phyloP scores from a whole-genome alignment of 495 filamentous ascomycete genomes.

The Wilcoxina mikolae region DNA sequence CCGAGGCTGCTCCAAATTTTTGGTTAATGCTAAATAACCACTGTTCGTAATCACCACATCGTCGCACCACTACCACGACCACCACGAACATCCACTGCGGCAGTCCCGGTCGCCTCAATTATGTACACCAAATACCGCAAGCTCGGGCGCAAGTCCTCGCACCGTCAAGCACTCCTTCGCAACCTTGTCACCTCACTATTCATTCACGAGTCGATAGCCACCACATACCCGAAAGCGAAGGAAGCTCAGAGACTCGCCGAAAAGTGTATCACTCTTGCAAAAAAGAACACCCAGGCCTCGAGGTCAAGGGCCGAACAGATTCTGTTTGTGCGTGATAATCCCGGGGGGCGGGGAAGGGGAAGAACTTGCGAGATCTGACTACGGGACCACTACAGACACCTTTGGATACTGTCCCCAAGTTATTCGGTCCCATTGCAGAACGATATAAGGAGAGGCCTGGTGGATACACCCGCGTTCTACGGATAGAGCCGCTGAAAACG shows the following conservation, averaged over 20 bases:
- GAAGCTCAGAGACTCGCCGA: slow-evolving; percentile 88
- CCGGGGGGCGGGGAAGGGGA: neutral
- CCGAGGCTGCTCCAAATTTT: no score
- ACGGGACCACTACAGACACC: slow-evolving; percentile 37
- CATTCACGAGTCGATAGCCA: slow-evolving; percentile 78
- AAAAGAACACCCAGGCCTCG: slow-evolving; percentile 70
- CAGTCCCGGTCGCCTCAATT: slow-evolving; percentile 54
- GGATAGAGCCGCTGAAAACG: slow-evolving; percentile 54
- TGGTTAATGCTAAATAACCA: no score
- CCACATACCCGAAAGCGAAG: slow-evolving; percentile 92
- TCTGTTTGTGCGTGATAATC: slow-evolving; percentile 73
- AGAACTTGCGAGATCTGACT: neutral
- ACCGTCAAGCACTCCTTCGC: slow-evolving; percentile 82
- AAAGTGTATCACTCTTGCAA: slow-evolving; percentile 81
- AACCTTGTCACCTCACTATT: slow-evolving; percentile 95
- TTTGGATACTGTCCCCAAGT: slow-evolving; percentile 57
- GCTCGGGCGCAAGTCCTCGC: slow-evolving; percentile 65
- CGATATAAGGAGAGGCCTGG: slow-evolving; percentile 72
- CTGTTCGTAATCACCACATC: no score
- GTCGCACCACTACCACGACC: no score
- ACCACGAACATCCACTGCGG: neutral
- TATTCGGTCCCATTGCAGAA: slow-evolving; percentile 67
- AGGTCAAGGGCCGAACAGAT: slow-evolving; percentile 51
- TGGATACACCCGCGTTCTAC: slow-evolving; percentile 86
- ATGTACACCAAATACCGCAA: slow-evolving; percentile 73